A percentile compares a stretch with the other conserved stretches of the same genome.
Evolutionary conservation across 2,329 filamentous ascomycete genomes (phyloP).

Genomic region (Microcyclosporella mali): DNA sequence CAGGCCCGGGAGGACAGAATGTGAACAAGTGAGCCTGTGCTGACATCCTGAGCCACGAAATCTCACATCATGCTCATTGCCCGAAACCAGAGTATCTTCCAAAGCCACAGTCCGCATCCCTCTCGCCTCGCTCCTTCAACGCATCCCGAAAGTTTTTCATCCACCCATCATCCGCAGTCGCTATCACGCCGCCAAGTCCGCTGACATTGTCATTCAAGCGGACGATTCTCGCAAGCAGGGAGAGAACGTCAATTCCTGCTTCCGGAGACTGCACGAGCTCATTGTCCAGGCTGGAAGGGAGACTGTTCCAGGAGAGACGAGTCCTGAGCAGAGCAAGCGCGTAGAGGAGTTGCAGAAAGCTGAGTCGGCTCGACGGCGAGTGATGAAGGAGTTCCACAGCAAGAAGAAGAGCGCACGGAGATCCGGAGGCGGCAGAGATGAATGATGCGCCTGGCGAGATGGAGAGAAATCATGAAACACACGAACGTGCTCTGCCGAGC

Average conservation of each 20-base stretch:
- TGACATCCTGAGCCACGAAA: not conserved
- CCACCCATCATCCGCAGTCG: constrained; percentile 46
- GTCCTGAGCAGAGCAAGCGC: constrained; percentile 47
- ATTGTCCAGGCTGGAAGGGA: constrained; percentile 47
- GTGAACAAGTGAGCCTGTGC: constrained; percentile 57
- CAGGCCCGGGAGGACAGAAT: constrained; percentile 61
- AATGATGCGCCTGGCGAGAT: constrained; percentile 18
- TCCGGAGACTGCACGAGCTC: constrained; percentile 51
- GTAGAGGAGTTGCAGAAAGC: constrained; percentile 53
- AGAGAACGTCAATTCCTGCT: constrained; percentile 55
- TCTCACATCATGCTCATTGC: constrained; percentile 1
- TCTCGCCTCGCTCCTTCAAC: constrained; percentile 45
- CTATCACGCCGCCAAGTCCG: constrained; percentile 49
- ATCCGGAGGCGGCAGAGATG: constrained; percentile 30
- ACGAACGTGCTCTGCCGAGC: too few relatives aligned
- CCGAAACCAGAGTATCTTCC: constrained; percentile 52
- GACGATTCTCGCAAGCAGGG: constrained; percentile 58
- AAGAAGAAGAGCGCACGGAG: constrained; percentile 54
- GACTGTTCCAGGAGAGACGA: constrained; percentile 56
- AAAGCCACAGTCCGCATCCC: constrained; percentile 59
- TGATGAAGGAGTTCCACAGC: constrained; percentile 55
- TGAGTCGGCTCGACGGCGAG: constrained; percentile 53
- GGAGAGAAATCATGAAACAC: too few relatives aligned
- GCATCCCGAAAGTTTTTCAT: constrained; percentile 52
- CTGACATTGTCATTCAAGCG: constrained; percentile 55